These are phyloP conservation scores for Austroboletus niveus DNA, from an alignment of 1,284 basidiomycete species.

Conservation along the genomic window DNA sequence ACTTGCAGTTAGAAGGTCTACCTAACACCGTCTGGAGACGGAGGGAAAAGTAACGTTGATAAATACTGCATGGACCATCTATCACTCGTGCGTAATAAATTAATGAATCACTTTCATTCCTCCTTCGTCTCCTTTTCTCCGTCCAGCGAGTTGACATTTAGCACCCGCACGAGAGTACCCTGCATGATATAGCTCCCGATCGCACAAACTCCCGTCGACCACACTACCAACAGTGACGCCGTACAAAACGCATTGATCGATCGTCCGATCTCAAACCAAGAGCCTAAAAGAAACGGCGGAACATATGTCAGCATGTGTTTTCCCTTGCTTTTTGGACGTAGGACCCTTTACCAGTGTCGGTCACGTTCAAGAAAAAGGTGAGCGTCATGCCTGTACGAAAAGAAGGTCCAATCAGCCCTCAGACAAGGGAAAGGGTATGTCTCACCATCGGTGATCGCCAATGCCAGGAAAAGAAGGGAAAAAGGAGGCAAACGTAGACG, in stretches of 20 bases:
- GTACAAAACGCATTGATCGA: conserved; percentile 89
- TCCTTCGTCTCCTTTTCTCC: too few relatives aligned
- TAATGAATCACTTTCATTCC: too few relatives aligned
- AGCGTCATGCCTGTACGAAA: conserved; percentile 64
- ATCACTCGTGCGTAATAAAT: too few relatives aligned
- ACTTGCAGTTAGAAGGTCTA: too few relatives aligned
- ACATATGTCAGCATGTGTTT: too few relatives aligned
- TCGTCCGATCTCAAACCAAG: conserved; percentile 89
- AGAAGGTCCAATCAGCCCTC: conserved; percentile 6
- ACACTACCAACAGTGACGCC: conserved; percentile 75
- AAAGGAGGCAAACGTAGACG: conserved; percentile 69
- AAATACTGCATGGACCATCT: too few relatives aligned
- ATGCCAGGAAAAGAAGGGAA: conserved; percentile 72
- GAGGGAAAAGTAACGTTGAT: too few relatives aligned
- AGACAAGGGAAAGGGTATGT: background rate
- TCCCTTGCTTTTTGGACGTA: too few relatives aligned
- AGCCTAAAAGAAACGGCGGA: conserved; percentile 42
- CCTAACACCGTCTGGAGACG: too few relatives aligned
- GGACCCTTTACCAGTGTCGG: conserved; percentile 59
- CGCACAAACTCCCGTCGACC: conserved; percentile 74
- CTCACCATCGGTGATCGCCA: conserved; percentile 73
- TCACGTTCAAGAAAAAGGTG: conserved; percentile 82
- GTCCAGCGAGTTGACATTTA: too few relatives aligned
- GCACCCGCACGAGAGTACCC: too few relatives aligned
- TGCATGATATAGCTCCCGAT: too few relatives aligned